Evolutionary conservation across 805 yeast species (phyloP).

Genomic region (Cyberlindnera mycetangii): DNA sequence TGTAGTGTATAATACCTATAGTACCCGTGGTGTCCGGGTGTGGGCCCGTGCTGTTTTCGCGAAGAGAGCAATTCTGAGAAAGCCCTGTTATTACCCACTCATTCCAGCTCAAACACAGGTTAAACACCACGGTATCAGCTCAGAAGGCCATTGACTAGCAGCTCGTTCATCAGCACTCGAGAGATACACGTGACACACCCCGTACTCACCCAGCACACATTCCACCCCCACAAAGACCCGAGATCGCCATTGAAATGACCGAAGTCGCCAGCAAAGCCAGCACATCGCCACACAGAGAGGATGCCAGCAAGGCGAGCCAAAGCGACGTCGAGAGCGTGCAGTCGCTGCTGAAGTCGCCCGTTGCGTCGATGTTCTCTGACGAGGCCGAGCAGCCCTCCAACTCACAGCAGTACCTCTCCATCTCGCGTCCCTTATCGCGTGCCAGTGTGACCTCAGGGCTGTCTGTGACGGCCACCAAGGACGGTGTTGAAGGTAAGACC

Average conservation of each 20-base stretch:
- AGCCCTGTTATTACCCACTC: no score
- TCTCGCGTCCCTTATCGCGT: conserved; percentile 58
- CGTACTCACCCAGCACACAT: not conserved
- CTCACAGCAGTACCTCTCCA: conserved; percentile 17
- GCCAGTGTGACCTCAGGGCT: conserved; percentile 62
- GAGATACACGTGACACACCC: no score
- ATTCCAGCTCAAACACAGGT: not conserved
- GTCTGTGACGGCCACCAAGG: conserved; percentile 74
- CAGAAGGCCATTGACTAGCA: no score
- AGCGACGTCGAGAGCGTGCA: conserved; percentile 16
- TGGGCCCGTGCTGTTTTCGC: not conserved
- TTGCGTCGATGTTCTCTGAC: conserved; percentile 10
- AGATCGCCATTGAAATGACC: conserved; percentile 5
- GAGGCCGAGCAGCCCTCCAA: conserved; percentile 9
- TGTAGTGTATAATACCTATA: no score
- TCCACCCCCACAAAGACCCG: not conserved
- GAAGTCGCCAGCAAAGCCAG: conserved; percentile 9
- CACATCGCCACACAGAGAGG: conserved; percentile 4
- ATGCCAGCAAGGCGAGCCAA: not conserved
- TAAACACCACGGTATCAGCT: no score
- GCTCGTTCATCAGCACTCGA: no score
- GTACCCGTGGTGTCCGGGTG: not conserved
- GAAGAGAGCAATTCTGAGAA: not conserved
- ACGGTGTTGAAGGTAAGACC: conserved; percentile 65
- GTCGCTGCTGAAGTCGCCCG: conserved; percentile 13